Evolutionary conservation across 192 early-diverging fungal genomes (phyloP), one percentile per base, ranked within the genome.

Genomic region (Rhizophagus sp.): DNA sequence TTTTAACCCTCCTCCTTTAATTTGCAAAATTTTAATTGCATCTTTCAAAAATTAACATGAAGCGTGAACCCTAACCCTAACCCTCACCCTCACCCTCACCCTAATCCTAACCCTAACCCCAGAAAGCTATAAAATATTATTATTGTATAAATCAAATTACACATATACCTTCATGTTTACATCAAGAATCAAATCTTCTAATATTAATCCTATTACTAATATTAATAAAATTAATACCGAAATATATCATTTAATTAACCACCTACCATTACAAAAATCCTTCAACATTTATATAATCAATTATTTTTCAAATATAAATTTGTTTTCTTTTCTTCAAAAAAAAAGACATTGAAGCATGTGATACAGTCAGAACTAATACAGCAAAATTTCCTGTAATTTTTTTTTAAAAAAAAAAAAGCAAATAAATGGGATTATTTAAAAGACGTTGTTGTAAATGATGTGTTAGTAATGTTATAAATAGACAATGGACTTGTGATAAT

Each of bases 231-330:
- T 74, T 19, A 24, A 30, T 15, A 49, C 10, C 5, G 57, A 34
- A 15, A 78, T 83, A 25, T 49, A 67, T 6, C 41, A 82, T 30
- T 82, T 85, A 22, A 71, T 50, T 34, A 34, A 2, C 2, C 33
- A 34, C 8, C 0, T 76, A 33, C n/a, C 36, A 27, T 22, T 79
- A 1, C 84, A 71, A 30, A 24, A 9, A n/a, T 5, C 33, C 1
- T 85, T 82, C 39, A 83, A 76, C 25, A 34, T 80, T 1, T 81
- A 78, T 66, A 85, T 83, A 74, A 64, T 83, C 70, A 85, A 83
- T 67, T 83, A 74, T 65, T 78, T 85, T 75, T 68, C 80, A 41
- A 79, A 17, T 19, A 70, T 83, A 19, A 68, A 63, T 5, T 74
- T 83, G 15, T 85, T 83, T 50, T 64, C 50, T n/a, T 33, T 75